A percentile compares a stretch with the other conserved stretches of the same genome.
These are phyloP conservation scores for Fusarium penzigii DNA, from an alignment of 2,329 filamentous ascomycete species.

Conservation along the genomic window DNA sequence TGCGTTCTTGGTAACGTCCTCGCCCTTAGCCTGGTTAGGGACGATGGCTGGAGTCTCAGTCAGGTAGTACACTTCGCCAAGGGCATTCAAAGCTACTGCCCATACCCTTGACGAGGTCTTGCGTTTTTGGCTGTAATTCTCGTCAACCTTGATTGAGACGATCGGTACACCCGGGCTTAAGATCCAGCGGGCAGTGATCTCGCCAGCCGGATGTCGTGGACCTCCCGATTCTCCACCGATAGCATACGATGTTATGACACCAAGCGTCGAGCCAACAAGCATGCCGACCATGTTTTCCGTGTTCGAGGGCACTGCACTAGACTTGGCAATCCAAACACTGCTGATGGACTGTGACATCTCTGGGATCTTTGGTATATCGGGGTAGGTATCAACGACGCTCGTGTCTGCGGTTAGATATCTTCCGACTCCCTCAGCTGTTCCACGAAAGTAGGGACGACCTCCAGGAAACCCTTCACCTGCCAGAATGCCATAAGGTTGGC, in stretches of 20 bases:
- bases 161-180: constrained; percentile 93
- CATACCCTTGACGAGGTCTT: constrained; percentile 73
- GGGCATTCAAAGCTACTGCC: constrained; percentile 90
- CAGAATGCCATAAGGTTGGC: constrained; percentile 79
- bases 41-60: constrained; percentile 66
- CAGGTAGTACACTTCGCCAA: constrained; percentile 89
- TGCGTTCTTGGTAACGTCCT: constrained; percentile 65
- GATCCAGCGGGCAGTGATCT: constrained; percentile 86
- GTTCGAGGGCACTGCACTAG: constrained; percentile 65
- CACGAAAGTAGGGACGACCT: constrained; percentile 77
- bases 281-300: constrained; percentile 82
- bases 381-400: constrained; percentile 60
- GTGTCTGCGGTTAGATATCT: constrained; percentile 68
- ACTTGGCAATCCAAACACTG: constrained; percentile 89
- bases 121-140: constrained; percentile 73
- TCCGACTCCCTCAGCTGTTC: constrained; percentile 72
- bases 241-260: constrained; percentile 80
- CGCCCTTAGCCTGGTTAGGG: constrained; percentile 47
- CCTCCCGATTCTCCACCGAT: constrained; percentile 62
- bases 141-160: constrained; percentile 79
- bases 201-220: constrained; percentile 67
- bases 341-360: constrained; percentile 71
- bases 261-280: constrained; percentile 79
- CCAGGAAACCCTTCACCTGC: constrained; percentile 86
- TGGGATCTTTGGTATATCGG: constrained; percentile 76